Conservation (phyloP, 2,329 filamentous ascomycete species). For the Anisogramma anomala region DNA sequence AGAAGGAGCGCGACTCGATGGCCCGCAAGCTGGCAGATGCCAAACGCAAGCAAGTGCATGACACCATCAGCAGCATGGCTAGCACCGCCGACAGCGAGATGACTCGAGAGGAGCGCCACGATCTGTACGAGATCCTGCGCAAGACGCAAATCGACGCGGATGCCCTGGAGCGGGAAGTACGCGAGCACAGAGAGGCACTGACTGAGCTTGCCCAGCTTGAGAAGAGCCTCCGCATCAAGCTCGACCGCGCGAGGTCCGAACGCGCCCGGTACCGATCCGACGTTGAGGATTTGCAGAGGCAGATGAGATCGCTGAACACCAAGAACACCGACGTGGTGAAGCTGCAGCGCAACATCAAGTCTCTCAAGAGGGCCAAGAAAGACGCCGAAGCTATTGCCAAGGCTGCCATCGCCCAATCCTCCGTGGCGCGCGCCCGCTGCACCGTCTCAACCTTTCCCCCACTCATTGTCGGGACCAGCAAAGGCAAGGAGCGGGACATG, state of each 20-base stretch:
- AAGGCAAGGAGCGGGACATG: conserved; percentile 10
- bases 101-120: conserved; percentile 42
- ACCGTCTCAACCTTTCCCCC: conserved; percentile 9
- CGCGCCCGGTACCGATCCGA: conserved; percentile 43
- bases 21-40: conserved; percentile 23
- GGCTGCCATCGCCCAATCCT: conserved; percentile 18
- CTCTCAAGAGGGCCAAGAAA: conserved; percentile 30
- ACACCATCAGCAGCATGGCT: conserved; percentile 19
- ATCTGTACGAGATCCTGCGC: conserved; percentile 49
- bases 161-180: conserved; percentile 60
- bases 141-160: conserved; percentile 53
- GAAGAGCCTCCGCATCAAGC: conserved; percentile 49
- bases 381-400: conserved; percentile 23
- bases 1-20: conserved; percentile 35
- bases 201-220: conserved; percentile 45
- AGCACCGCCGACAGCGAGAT: conserved; percentile 26
- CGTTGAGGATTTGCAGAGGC: conserved; percentile 42
- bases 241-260: conserved; percentile 59
- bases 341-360: conserved; percentile 39
- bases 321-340: conserved; percentile 30
- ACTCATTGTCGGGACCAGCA: neutral
- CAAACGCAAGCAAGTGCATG: conserved; percentile 18
- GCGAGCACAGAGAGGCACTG: conserved; percentile 56
- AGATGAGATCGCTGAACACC: conserved; percentile 35
- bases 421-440: conserved; percentile 11